Conservation (phyloP, 345 rosid species). For the Anacardium occidentale region DNA sequence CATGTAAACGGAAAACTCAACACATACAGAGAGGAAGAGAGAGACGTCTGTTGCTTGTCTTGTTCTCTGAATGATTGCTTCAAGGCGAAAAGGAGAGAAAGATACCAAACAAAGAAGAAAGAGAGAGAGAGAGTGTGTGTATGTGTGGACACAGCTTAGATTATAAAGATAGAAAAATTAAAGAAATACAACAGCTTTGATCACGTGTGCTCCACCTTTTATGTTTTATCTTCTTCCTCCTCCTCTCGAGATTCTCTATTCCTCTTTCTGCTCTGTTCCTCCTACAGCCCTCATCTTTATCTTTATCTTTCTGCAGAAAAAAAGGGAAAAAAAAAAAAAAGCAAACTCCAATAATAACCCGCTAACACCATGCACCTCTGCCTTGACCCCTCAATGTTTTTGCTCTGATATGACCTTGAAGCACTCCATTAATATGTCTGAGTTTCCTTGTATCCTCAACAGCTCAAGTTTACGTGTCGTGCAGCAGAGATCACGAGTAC, state of each 20-base stretch:
- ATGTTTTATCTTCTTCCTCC: not conserved
- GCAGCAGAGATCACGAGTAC: conserved; percentile 30
- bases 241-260: conserved; percentile 10
- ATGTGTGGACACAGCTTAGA: not conserved
- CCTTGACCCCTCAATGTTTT: not conserved
- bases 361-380: not conserved
- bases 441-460: not conserved
- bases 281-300: not conserved
- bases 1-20: not conserved
- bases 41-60: conserved; percentile 34
- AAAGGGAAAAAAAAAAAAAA: not conserved
- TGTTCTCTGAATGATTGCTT: conserved; percentile 38
- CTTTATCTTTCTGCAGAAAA: conserved; percentile 11
- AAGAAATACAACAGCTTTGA: conserved; percentile 5
- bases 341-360: not conserved
- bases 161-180: too few species aligned
- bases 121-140: too few species aligned
- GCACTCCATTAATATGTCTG: not conserved
- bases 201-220: conserved; percentile 34
- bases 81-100: not conserved
- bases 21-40: not conserved
- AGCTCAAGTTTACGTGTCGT: not conserved
- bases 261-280: conserved; percentile 1
- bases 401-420: not conserved
- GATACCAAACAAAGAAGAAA: not conserved